phyloP scores from a whole-genome alignment of 805 yeast genomes.

The Cyberlindnera euphorbiiphila region DNA sequence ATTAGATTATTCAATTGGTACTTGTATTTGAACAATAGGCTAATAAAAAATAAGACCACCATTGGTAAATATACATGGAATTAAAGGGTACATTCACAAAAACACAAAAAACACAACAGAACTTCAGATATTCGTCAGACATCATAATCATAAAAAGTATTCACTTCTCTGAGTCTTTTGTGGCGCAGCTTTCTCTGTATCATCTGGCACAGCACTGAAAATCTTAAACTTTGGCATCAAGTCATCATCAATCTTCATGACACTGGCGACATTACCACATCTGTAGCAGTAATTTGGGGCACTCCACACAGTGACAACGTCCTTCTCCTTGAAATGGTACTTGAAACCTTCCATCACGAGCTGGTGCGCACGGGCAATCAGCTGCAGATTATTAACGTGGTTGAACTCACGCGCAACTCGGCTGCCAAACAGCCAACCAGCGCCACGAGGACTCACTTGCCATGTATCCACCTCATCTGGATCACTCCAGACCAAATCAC shows the following conservation, averaged over 20 bases:
- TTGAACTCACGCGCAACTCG: conserved; percentile 94
- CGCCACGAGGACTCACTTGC: conserved; percentile 98
- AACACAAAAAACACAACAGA: background rate
- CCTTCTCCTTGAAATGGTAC: conserved; percentile 89
- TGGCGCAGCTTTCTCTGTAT: conserved; percentile 35
- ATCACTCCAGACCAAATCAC: conserved; percentile 96
- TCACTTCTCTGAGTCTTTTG: conserved; percentile 33
- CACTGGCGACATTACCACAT: conserved; percentile 98
- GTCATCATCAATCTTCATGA: conserved; percentile 90
- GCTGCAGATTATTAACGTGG: conserved; percentile 82
- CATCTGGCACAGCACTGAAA: conserved; percentile 94
- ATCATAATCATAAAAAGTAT: conserved; percentile 26
- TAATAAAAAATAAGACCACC: no score
- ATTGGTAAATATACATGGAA: no score
- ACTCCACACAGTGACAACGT: conserved; percentile 94
- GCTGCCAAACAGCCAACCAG: conserved; percentile 96
- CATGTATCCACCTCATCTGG: conserved; percentile 97
- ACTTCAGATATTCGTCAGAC: background rate
- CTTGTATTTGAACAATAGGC: background rate
- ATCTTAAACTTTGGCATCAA: conserved; percentile 87
- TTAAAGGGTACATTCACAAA: no score
- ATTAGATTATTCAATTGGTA: background rate
- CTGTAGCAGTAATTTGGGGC: conserved; percentile 97
- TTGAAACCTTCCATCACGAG: conserved; percentile 98
- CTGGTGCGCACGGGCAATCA: conserved; percentile 96